A percentile compares a stretch with the other conserved stretches of the same genome.
Conservation (phyloP, 2,329 filamentous ascomycete genomes). For the Colletotrichum gloeosporioides region DNA sequence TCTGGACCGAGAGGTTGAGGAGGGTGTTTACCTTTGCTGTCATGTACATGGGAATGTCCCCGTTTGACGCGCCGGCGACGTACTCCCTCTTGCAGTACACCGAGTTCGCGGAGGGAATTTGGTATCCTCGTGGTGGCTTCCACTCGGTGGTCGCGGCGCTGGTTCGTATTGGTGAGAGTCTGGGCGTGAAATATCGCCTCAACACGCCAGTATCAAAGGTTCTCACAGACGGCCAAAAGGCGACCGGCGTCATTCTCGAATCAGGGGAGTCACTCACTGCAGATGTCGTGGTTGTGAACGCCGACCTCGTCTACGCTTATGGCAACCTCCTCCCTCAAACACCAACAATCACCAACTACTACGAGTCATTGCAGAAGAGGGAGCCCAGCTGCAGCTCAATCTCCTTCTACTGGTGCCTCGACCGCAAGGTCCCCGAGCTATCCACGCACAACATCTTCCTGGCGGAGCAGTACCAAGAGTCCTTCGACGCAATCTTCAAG, state of each 20-base stretch:
- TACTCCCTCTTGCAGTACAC: constrained; percentile 79
- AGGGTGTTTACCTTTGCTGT: constrained; percentile 79
- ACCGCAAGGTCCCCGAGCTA: constrained; percentile 65
- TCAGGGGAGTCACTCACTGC: constrained; percentile 64
- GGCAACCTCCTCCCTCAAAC: constrained; percentile 68
- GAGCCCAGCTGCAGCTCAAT: constrained; percentile 74
- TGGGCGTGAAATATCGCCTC: constrained; percentile 68
- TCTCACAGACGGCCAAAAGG: constrained; percentile 57
- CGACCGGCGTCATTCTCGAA: constrained; percentile 64
- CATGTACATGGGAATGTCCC: constrained; percentile 86
- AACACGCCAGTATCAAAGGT: constrained; percentile 62
- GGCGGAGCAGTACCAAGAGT: constrained; percentile 73
- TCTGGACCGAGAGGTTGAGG: constrained; percentile 71
- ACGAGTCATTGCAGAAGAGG: constrained; percentile 46
- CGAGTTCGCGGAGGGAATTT: constrained; percentile 77
- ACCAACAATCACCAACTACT: constrained; percentile 32
- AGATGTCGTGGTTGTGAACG: constrained; percentile 74
- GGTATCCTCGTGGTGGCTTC: constrained; percentile 77
- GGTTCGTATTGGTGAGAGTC: constrained; percentile 64
- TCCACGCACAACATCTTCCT: constrained; percentile 80
- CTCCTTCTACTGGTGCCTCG: constrained; percentile 78
- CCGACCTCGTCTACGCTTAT: constrained; percentile 78
- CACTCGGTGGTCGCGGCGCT: constrained; percentile 69
- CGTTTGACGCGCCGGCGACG: constrained; percentile 77
- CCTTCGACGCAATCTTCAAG: constrained; percentile 80